These are phyloP conservation scores for Alternaria sp. DNA, from an alignment of 2,329 filamentous ascomycete species.

Conservation along the genomic window DNA sequence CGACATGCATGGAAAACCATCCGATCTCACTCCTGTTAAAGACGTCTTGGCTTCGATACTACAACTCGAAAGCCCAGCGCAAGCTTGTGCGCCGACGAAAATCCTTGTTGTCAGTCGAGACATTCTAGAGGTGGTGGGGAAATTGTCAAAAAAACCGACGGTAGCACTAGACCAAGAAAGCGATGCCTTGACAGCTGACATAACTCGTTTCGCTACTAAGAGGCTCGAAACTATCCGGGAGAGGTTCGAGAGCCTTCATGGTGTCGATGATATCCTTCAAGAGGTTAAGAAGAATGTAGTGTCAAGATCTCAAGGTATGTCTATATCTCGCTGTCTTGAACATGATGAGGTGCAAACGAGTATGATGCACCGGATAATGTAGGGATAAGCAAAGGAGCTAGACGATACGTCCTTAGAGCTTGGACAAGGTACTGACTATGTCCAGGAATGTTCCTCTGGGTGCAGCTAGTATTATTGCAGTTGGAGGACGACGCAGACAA, in stretches of 20 bases:
- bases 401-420: no score
- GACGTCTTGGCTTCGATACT: background rate
- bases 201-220: background rate
- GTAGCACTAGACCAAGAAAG: background rate
- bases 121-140: background rate
- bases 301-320: no score
- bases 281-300: no score
- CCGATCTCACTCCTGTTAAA: background rate
- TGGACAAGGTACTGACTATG: constrained; percentile 9
- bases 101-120: background rate
- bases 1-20: background rate
- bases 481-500: no score
- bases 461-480: constrained; percentile 11
- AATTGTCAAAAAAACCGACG: background rate
- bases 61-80: background rate
- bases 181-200: background rate
- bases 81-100: background rate
- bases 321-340: no score
- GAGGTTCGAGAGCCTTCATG: no score
- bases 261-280: no score
- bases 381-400: no score
- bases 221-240: background rate
- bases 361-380: no score
- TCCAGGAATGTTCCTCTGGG: constrained; percentile 20
- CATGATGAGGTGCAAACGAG: no score